Conservation (phyloP, 768 basidiomycete genomes). For the Boletus reticuloceps region DNA sequence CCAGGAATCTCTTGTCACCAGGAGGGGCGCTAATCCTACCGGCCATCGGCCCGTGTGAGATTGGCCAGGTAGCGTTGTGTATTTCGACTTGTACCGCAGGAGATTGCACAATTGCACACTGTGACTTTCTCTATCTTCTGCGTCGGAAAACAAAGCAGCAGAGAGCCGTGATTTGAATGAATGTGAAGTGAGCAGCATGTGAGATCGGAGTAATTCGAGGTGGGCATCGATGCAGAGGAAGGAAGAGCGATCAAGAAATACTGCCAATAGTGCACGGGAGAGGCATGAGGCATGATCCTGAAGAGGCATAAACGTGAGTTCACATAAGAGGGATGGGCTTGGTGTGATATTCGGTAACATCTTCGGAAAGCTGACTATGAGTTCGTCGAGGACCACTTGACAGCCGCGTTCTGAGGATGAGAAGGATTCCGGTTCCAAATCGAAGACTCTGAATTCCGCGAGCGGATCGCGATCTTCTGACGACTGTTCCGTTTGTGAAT, state of each 20-base stretch:
- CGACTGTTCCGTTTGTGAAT: neutral
- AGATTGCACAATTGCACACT: slow-evolving; percentile 27
- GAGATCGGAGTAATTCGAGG: slow-evolving; percentile 67
- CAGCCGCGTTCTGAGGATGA: slow-evolving; percentile 21
- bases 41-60: slow-evolving; percentile 42
- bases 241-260: slow-evolving; percentile 62
- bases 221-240: slow-evolving; percentile 70
- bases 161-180: slow-evolving; percentile 70
- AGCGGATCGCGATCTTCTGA: slow-evolving; percentile 35
- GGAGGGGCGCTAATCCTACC: slow-evolving; percentile 68
- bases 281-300: slow-evolving; percentile 60
- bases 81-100: slow-evolving; percentile 20
- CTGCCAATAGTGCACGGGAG: slow-evolving; percentile 61
- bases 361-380: slow-evolving; percentile 58
- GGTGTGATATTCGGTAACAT: slow-evolving; percentile 62
- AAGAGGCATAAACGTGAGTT: slow-evolving; percentile 61
- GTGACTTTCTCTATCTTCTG: slow-evolving; percentile 44
- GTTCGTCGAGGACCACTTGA: slow-evolving; percentile 37
- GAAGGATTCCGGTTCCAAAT: slow-evolving; percentile 59
- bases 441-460: slow-evolving; percentile 53
- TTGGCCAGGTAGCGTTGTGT: slow-evolving; percentile 18
- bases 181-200: slow-evolving; percentile 69
- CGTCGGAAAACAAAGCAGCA: slow-evolving; percentile 75
- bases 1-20: slow-evolving; percentile 79
- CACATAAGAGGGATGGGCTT: slow-evolving; percentile 57